Evolutionary conservation across 495 filamentous ascomycete species (phyloP).

Genomic region (Penicillium psychrofluorescens): DNA sequence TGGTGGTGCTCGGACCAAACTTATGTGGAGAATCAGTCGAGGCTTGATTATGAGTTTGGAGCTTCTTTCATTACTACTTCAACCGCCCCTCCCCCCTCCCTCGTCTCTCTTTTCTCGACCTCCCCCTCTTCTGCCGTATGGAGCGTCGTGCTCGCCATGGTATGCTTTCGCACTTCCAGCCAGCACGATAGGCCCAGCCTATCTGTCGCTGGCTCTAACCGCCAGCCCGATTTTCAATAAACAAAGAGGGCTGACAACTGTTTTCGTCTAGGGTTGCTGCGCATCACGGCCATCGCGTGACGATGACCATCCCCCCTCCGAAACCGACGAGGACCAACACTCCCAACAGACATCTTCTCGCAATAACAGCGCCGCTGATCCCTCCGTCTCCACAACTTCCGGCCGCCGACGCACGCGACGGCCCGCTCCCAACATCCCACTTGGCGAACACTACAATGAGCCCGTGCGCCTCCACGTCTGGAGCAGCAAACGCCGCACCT

Average conservation of each 20-base stretch:
- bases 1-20: too few species aligned
- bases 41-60: too few species aligned
- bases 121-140: too few species aligned
- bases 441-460: slow-evolving; percentile 43
- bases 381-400: slow-evolving; percentile 1
- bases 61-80: too few species aligned
- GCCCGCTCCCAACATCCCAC: slow-evolving; percentile 12
- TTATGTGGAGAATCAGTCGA: too few species aligned
- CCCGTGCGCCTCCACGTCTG: slow-evolving; percentile 45
- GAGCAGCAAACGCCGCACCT: slow-evolving; percentile 41
- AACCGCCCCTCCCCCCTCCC: too few species aligned
- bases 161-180: too few species aligned
- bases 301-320: slow-evolving; percentile 11
- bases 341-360: slow-evolving; percentile 3
- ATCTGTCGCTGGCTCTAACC: too few species aligned
- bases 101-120: too few species aligned
- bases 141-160: too few species aligned
- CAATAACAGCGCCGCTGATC: slow-evolving; percentile 5
- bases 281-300: slow-evolving; percentile 31
- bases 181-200: too few species aligned
- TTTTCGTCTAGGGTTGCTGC: slow-evolving; percentile 30
- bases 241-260: not conserved
- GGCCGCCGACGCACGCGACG: slow-evolving; percentile 8
- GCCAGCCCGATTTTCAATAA: not conserved
- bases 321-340: slow-evolving; percentile 11